Conservation (phyloP, 176 grass and related monocot genomes). For the Neostapfia colusana region DNA sequence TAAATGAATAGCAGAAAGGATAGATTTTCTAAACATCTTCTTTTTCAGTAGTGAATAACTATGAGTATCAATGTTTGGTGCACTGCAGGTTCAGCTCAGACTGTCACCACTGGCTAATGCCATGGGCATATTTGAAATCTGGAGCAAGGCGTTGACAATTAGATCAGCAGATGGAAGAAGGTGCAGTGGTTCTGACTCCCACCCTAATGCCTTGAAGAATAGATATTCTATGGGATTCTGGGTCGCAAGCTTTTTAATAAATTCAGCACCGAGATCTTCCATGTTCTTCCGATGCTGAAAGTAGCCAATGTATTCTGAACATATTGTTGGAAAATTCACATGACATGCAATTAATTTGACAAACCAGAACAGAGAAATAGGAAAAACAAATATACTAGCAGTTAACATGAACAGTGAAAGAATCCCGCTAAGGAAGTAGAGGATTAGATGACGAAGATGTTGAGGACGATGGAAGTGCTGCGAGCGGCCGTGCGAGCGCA, state of each 20-base stretch:
- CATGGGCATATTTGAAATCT: constrained; percentile 82
- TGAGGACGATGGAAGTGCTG: too few species aligned
- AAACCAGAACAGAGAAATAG: too few species aligned
- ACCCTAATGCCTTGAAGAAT: constrained; percentile 75
- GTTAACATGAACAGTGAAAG: too few species aligned
- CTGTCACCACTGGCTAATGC: constrained; percentile 92
- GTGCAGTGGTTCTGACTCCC: constrained; percentile 87
- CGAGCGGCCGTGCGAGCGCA: too few species aligned
- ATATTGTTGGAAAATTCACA: too few species aligned
- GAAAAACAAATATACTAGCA: too few species aligned
- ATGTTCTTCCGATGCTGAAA: constrained; percentile 88
- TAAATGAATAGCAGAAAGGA: background rate
- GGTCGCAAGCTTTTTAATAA: constrained; percentile 81
- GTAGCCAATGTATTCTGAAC: constrained; percentile 93
- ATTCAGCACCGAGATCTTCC: constrained; percentile 83
- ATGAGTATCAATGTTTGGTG: constrained; percentile 63
- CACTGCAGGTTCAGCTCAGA: constrained; percentile 58
- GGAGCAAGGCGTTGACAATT: constrained; percentile 60
- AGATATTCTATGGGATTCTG: constrained; percentile 77
- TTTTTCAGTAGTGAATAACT: constrained; percentile 16
- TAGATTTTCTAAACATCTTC: background rate
- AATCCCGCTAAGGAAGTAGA: too few species aligned
- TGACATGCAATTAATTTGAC: too few species aligned
- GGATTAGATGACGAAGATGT: too few species aligned
- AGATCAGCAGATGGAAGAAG: constrained; percentile 91